Evolutionary conservation across 352 stramenopile species (phyloP).

Genomic region (Globisporangium polare): DNA sequence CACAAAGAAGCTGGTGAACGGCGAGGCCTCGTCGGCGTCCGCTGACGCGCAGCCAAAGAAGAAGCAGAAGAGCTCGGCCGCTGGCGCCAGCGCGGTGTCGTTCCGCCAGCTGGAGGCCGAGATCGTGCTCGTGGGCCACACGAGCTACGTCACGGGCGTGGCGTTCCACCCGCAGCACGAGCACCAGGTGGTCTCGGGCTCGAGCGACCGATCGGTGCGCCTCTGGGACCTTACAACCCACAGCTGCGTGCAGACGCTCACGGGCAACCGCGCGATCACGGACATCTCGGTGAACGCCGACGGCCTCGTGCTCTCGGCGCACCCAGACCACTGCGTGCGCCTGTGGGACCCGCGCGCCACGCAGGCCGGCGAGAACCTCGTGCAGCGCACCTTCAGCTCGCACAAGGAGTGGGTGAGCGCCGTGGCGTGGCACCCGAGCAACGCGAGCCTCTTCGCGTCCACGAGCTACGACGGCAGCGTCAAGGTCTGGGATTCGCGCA

Average conservation of each 20-base stretch:
- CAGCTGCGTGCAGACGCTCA: constrained; percentile 65
- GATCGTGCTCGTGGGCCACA: constrained; percentile 75
- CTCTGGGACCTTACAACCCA: constrained; percentile 79
- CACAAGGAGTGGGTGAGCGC: constrained; percentile 84
- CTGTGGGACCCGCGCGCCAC: constrained; percentile 78
- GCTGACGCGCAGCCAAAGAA: constrained; percentile 53
- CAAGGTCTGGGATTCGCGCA: constrained; percentile 81
- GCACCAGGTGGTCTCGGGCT: constrained; percentile 53
- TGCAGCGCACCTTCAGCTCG: constrained; percentile 80
- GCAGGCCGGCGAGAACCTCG: constrained; percentile 61
- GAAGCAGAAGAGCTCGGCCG: constrained; percentile 43
- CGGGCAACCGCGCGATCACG: constrained; percentile 72
- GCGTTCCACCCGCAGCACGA: constrained; percentile 59
- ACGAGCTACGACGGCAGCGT: constrained; percentile 71
- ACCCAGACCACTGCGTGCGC: constrained; percentile 75
- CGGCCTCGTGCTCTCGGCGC: constrained; percentile 67
- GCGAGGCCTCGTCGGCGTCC: constrained; percentile 12
- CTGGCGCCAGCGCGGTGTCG: constrained; percentile 27
- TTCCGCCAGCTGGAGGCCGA: constrained; percentile 73
- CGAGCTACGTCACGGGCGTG: constrained; percentile 70
- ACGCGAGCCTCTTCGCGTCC: constrained; percentile 65
- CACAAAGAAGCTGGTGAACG: constrained; percentile 15
- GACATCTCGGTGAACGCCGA: constrained; percentile 61
- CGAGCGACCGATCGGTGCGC: constrained; percentile 69
- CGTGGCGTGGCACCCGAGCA: constrained; percentile 60